phyloP scores from a whole-genome alignment of 2,329 filamentous ascomycete species.

The Clonostachys rosea region DNA sequence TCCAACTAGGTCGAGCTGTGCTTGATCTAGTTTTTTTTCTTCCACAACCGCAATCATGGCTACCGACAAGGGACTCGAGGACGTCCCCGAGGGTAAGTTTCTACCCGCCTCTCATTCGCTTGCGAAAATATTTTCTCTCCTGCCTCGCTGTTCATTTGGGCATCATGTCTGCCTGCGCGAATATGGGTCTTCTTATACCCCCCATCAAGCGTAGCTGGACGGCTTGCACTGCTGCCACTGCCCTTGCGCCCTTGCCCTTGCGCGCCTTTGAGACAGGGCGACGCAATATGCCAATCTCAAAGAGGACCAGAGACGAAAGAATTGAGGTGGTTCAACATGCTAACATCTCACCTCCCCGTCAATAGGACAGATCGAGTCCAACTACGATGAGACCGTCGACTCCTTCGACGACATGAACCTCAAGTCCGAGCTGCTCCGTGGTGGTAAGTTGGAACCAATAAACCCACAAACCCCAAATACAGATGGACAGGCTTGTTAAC shows the following conservation, averaged over 20 bases:
- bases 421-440: slow-evolving; percentile 95
- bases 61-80: slow-evolving; percentile 96
- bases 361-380: slow-evolving; percentile 96
- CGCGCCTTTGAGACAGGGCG: too few relatives aligned
- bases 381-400: slow-evolving; percentile 99
- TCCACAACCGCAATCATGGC: slow-evolving; percentile 86
- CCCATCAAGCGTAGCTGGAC: too few relatives aligned
- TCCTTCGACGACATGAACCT: slow-evolving; percentile 98
- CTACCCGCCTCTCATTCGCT: not conserved
- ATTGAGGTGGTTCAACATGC: too few relatives aligned
- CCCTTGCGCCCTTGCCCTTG: too few relatives aligned
- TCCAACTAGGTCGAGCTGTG: slow-evolving; percentile 67
- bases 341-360: too few relatives aligned
- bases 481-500: too few relatives aligned
- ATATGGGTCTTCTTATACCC: too few relatives aligned
- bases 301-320: too few relatives aligned
- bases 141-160: too few relatives aligned
- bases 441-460: slow-evolving; percentile 46
- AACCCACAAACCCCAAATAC: not conserved
- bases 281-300: too few relatives aligned
- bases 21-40: slow-evolving; percentile 65
- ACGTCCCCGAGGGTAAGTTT: slow-evolving; percentile 87
- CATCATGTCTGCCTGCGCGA: too few relatives aligned
- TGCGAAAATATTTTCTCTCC: not conserved
- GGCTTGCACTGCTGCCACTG: too few relatives aligned